Base-by-base conservation (phyloP, 2,329 filamentous ascomycete genomes). In the Geosmithia flava region DNA sequence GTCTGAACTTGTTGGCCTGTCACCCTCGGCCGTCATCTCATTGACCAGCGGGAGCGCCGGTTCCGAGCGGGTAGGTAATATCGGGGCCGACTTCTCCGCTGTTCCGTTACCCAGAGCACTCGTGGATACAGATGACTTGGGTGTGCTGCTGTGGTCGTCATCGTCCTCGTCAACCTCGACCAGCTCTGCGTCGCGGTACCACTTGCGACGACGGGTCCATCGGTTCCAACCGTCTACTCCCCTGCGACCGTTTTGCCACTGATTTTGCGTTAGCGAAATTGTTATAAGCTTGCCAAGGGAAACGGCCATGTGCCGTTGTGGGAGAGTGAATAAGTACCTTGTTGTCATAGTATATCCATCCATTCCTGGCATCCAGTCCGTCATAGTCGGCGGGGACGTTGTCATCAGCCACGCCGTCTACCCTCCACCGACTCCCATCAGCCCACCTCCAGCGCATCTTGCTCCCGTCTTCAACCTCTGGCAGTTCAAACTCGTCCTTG, bases 321-420 rank as follows among this genome's bases (percentile, higher is more conserved):
- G 33, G 30, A 37, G 40, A 37, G 30, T 54, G 30, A 45, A 41
- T 19, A 55, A 69, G 51, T 68, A 88, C 87, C 81, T 95, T 96
- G 62, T 91, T 97, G 59, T 98, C 93, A 61, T 96, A 98, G 64
- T 93, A 98, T 39, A 95, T 87, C 93, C 93, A 98, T 1, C 90
- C 93, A 55, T 83, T 78, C 58, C 68, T 81, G 3, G 78, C 83
- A 20, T 81, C 75, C 1, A 77, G 70, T 2, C 71, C 70, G 48
- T 80, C 78, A 53, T 76, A 77, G 51, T 72, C 77, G 4, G 67
- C 56, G 0, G 60, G 51, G 1, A 52, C 62, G 16, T 63, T 54
- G 17, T 71, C 67, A 64, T 81, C 78, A 0, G 73, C 64, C 1
- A 80, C 80, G 1, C 86, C 85, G 56, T 97, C 91, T 23, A 97